Evolutionary conservation across 2,329 filamentous ascomycete genomes (phyloP).

Genomic region (Dactylellina sp.): DNA sequence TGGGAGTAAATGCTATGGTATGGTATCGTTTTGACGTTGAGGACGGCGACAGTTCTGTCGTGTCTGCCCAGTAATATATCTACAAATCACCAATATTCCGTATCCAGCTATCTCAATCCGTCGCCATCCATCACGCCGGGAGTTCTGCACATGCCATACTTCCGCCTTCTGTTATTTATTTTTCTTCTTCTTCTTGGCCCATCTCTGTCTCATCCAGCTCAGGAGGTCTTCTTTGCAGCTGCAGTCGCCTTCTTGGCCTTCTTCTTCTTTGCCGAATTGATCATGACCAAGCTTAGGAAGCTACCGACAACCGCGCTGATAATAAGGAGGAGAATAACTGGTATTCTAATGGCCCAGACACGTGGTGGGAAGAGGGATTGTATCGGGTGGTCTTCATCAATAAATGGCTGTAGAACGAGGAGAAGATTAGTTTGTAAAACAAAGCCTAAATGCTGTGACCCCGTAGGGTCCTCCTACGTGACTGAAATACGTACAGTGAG

Average conservation of each 20-base stretch:
- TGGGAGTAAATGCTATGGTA: slow-evolving; percentile 32
- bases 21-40: slow-evolving; percentile 34
- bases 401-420: slow-evolving; percentile 78
- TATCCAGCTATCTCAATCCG: slow-evolving; percentile 15
- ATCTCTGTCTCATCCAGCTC: slow-evolving; percentile 33
- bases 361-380: slow-evolving; percentile 96
- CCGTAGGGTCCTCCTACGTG: slow-evolving; percentile 22
- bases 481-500: slow-evolving; percentile 78
- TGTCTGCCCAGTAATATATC: slow-evolving; percentile 54
- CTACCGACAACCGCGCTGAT: slow-evolving; percentile 93
- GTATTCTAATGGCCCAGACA: slow-evolving; percentile 98
- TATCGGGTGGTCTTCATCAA: slow-evolving; percentile 91
- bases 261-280: slow-evolving; percentile 98
- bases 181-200: slow-evolving; percentile 6
- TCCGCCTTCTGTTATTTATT: not conserved
- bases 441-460: slow-evolving; percentile 1
- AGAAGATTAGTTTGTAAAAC: slow-evolving; percentile 3
- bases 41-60: slow-evolving; percentile 30
- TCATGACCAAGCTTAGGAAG: slow-evolving; percentile 97
- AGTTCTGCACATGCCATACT: slow-evolving; percentile 19
- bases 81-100: slow-evolving; percentile 50
- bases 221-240: slow-evolving; percentile 81
- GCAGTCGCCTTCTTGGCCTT: slow-evolving; percentile 89
- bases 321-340: slow-evolving; percentile 93
- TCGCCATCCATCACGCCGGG: not conserved